A percentile compares a stretch with the other conserved stretches of the same genome.
Evolutionary conservation across 1,139 yeast species (phyloP).

Genomic region (Hansenula lynferdii): DNA sequence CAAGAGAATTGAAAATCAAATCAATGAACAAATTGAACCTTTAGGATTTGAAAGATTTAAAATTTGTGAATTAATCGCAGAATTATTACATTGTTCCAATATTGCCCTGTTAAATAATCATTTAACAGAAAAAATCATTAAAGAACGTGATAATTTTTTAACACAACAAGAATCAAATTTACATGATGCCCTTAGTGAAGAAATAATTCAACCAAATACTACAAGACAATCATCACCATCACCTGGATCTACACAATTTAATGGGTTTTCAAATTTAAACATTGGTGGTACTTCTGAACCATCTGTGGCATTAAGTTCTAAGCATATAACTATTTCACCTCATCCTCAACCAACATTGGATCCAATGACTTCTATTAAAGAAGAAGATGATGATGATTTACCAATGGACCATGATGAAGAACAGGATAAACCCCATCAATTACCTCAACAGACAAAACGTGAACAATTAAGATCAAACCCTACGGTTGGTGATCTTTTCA

Average conservation of each 20-base stretch:
- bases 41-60: conserved; percentile 94
- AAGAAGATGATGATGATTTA: conserved; percentile 2
- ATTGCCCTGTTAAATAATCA: conserved; percentile 90
- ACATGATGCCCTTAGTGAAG: conserved; percentile 21
- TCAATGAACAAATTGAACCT: conserved; percentile 62
- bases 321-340: conserved; percentile 20
- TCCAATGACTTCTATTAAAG: conserved; percentile 7
- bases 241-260: background rate
- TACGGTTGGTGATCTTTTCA: conserved; percentile 85
- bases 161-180: conserved; percentile 19
- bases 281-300: conserved; percentile 24
- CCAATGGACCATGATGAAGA: conserved; percentile 1
- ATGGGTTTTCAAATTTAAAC: conserved; percentile 15
- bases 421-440: conserved; percentile 5
- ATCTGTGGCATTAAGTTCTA: conserved; percentile 22
- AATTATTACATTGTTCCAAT: conserved; percentile 90
- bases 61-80: conserved; percentile 93
- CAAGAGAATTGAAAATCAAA: conserved; percentile 19
- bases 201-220: conserved; percentile 2
- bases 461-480: conserved; percentile 46
- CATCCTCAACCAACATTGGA: conserved; percentile 1
- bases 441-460: conserved; percentile 3
- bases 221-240: background rate
- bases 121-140: conserved; percentile 72
- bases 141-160: conserved; percentile 71